These are phyloP conservation scores for Fusarium nodosum DNA, from an alignment of 2,329 filamentous ascomycete species.

Conservation along the genomic window DNA sequence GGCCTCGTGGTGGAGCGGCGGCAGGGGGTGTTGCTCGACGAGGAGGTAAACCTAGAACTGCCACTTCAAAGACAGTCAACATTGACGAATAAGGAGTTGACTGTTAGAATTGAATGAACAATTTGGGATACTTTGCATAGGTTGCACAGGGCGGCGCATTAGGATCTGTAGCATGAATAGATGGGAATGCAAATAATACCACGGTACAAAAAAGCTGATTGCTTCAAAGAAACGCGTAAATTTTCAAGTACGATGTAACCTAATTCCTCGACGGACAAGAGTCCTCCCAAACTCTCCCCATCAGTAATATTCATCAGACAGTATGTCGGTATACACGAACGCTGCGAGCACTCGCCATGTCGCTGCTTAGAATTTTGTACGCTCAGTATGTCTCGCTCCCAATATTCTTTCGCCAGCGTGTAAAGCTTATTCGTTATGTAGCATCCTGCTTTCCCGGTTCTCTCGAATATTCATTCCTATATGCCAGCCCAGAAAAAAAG, in stretches of 20 bases:
- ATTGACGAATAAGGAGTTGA: constrained; percentile 11
- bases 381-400: constrained; percentile 41
- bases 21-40: constrained; percentile 46
- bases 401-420: constrained; percentile 42
- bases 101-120: neutral
- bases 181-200: constrained; percentile 4
- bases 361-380: constrained; percentile 41
- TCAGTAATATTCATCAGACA: constrained; percentile 35
- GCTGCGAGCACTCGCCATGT: constrained; percentile 37
- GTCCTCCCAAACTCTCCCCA: constrained; percentile 35
- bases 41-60: constrained; percentile 48
- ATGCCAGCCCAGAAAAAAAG: constrained; percentile 47
- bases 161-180: constrained; percentile 20
- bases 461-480: constrained; percentile 45
- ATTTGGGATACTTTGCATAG: constrained; percentile 9
- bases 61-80: constrained; percentile 41
- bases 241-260: constrained; percentile 43
- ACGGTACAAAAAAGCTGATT: neutral
- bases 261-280: constrained; percentile 34
- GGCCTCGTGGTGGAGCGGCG: constrained; percentile 47
- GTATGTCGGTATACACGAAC: constrained; percentile 40
- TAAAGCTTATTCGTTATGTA: constrained; percentile 34
- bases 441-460: constrained; percentile 41
- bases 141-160: constrained; percentile 46
- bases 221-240: constrained; percentile 41